Conservation (phyloP, 345 rosid species). For the Turritis glabra region DNA sequence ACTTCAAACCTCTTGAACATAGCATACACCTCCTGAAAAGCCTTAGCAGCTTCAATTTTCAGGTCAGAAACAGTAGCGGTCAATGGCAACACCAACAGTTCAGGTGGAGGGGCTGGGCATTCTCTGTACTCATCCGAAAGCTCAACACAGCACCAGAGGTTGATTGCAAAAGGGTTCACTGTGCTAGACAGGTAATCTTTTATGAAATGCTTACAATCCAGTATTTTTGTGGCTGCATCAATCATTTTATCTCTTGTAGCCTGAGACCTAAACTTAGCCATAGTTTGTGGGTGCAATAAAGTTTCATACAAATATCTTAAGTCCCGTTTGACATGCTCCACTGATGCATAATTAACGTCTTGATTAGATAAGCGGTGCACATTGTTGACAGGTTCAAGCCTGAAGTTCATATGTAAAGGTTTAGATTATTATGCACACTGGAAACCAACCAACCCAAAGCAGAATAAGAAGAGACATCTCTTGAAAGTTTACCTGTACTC, state of each 20-base stretch:
- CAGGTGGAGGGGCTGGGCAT: constrained; percentile 56
- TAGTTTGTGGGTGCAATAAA: constrained; percentile 53
- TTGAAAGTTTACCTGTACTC: constrained; percentile 56
- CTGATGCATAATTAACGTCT: constrained; percentile 40
- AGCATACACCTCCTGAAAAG: constrained; percentile 66
- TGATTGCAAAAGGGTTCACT: constrained; percentile 37
- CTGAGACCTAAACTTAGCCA: constrained; percentile 38
- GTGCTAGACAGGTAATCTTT: constrained; percentile 46
- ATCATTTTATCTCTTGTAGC: constrained; percentile 41
- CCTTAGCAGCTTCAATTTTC: constrained; percentile 52
- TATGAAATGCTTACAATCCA: constrained; percentile 76
- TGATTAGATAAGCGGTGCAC: constrained; percentile 31
- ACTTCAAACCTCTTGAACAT: constrained; percentile 64
- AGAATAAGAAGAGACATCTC: neutral
- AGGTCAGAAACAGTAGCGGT: constrained; percentile 60
- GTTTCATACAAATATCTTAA: constrained; percentile 55
- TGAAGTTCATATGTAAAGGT: constrained; percentile 21
- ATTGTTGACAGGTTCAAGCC: constrained; percentile 46
- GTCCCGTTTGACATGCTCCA: constrained; percentile 53
- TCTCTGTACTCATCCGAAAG: constrained; percentile 52
- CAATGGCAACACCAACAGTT: constrained; percentile 52
- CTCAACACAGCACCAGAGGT: constrained; percentile 53
- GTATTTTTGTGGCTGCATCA: constrained; percentile 56
- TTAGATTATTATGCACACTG: neutral
- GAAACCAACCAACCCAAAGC: neutral